Evolutionary conservation across 371 early-diverging fungal genomes (phyloP).

Genomic region (Mortierella sp.): DNA sequence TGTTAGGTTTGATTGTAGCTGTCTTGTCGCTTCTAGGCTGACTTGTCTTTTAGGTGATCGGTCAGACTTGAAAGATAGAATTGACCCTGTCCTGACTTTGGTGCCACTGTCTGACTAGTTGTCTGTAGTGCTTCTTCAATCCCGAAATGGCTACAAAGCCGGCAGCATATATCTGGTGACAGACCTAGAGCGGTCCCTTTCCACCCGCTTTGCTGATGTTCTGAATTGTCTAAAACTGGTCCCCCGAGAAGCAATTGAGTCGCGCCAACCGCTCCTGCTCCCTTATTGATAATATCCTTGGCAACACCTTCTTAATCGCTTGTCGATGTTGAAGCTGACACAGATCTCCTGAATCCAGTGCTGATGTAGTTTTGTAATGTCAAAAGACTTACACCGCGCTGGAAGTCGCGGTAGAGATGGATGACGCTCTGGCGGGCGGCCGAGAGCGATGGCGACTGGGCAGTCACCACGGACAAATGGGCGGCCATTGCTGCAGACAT

Average conservation of each 20-base stretch:
- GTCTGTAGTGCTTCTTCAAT: not conserved
- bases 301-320: not conserved
- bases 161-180: too few species aligned
- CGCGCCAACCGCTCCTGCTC: not conserved
- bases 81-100: not conserved
- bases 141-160: not conserved
- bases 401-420: conserved; percentile 59
- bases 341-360: not conserved
- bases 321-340: not conserved
- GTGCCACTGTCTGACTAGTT: not conserved
- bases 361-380: not conserved
- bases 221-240: too few species aligned
- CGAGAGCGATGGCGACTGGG: conserved; percentile 48
- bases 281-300: not conserved
- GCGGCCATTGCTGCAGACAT: conserved; percentile 59
- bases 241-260: not conserved
- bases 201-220: too few species aligned
- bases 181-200: too few species aligned
- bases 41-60: not conserved
- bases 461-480: conserved; percentile 57
- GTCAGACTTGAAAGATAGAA: not conserved
- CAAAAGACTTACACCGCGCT: conserved; percentile 54
- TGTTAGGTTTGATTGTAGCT: not conserved
- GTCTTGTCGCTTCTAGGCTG: not conserved
- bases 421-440: conserved; percentile 49